phyloP scores from a whole-genome alignment of 148 eudicot species.

The Silene uniflora region DNA sequence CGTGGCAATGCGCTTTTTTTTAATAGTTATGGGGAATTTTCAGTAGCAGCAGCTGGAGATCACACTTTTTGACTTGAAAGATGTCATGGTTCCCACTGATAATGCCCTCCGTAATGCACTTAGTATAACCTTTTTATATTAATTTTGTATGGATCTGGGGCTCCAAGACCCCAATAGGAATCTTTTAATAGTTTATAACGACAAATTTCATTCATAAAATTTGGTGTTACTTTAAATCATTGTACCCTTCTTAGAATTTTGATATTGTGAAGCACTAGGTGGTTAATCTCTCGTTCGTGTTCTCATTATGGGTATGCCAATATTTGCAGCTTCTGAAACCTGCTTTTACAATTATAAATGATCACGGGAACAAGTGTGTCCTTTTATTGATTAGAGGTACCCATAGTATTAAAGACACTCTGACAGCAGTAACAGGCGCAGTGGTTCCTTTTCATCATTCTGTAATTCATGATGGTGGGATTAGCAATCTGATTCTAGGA shows the following conservation, averaged over 20 bases:
- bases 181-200: constrained; percentile 1
- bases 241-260: not conserved
- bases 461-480: constrained; percentile 83
- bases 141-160: not conserved
- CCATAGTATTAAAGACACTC: constrained; percentile 91
- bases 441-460: constrained; percentile 99
- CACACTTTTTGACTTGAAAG: not conserved
- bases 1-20: not conserved
- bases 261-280: not conserved
- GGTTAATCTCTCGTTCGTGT: not conserved
- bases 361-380: constrained; percentile 64
- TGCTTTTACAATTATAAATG: constrained; percentile 80
- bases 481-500: constrained; percentile 79
- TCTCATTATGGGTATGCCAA: constrained; percentile 7
- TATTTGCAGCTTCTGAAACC: constrained; percentile 85
- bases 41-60: not conserved
- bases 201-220: not conserved
- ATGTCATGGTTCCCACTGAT: not conserved
- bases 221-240: not conserved
- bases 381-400: constrained; percentile 93
- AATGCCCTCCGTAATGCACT: not conserved
- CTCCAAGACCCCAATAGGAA: not conserved
- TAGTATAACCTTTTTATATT: not conserved
- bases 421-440: constrained; percentile 90
- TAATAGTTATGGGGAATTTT: constrained; percentile 7